Base-by-base conservation (phyloP, 306 rosid genomes). In the Begonia loranthoides region DNA sequence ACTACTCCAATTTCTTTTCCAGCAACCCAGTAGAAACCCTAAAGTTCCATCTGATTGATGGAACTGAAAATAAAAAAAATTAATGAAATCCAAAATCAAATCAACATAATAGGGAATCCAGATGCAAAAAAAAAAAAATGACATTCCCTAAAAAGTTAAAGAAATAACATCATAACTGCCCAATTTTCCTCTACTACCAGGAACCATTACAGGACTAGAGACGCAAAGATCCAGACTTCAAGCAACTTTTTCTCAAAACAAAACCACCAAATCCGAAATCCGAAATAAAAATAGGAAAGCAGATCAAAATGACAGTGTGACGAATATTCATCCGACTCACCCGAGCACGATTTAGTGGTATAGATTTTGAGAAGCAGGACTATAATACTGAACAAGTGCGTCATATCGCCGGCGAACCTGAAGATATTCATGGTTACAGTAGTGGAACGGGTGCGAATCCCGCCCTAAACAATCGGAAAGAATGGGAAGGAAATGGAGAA, bases 301-400 rank as follows among this genome's bases (percentile, higher is more conserved):
- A 33, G 13, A 8, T 21, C 9, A 28, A 15, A 0, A 17, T 10
- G 45, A 14, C 50, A 33, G 1, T 24, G 46, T 39, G 19, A 63
- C 1, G 36, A 28, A 28, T 7, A 28, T 28, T 28, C 36, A 28
- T 5, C 36, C 36, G 8, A 13, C 13, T 51, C 69, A 90, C 97
- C 97, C 11, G 95, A 80, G 69, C 97, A 90, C 14, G 97, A 90
- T 64, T 80, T 90, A 63, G 97, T 90, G 9, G 97, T 87, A 66
- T 90, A 90, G 66, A 90, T 85, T 76, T 90, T 90, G 83, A 90
- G 97, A 12, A 85, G 84, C 14, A 90, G 82, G 33, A 90, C 77
- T 52, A 90, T 50, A 65, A 90, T 82, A 72, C 99, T 90, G 77
- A 78, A 62, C 61, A 90, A 71, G 70, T 90, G 99, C 15, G 84